Evolutionary conservation across 2,329 filamentous ascomycete genomes (phyloP).

Genomic region (Phialophora chinensis): DNA sequence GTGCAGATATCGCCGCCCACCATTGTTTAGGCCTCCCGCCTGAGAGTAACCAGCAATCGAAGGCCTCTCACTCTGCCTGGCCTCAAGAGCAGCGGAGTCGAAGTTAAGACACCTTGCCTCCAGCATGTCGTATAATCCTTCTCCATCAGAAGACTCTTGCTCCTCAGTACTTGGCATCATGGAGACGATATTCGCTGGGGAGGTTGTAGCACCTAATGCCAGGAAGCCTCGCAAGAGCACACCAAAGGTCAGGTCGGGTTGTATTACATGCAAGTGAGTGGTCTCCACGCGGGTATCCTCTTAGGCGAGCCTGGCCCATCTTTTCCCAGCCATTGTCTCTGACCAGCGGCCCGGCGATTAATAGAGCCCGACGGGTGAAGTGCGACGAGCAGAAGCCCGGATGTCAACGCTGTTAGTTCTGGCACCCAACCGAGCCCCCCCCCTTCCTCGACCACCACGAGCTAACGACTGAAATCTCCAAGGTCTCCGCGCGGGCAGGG

Average conservation of each 20-base stretch:
- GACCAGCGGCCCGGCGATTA: neutral
- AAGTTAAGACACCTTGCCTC: neutral
- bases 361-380: constrained; percentile 24
- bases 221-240: constrained; percentile 23
- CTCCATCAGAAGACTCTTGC: neutral
- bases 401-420: constrained; percentile 55
- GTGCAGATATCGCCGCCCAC: neutral
- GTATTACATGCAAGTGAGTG: constrained; percentile 35
- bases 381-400: constrained; percentile 43
- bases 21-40: constrained; percentile 3
- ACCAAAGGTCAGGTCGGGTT: constrained; percentile 32
- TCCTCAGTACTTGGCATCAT: neutral
- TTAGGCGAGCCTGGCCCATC: neutral
- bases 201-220: neutral
- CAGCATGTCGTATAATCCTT: constrained; percentile 6
- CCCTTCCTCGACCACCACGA: neutral
- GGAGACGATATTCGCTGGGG: neutral
- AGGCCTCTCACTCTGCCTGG: neutral
- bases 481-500: constrained; percentile 58
- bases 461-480: neutral
- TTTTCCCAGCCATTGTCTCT: neutral
- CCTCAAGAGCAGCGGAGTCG: neutral
- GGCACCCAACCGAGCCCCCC: no score
- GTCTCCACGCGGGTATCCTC: neutral
- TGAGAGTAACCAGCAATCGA: neutral